These are phyloP conservation scores for Penicillium mononematosum DNA, from an alignment of 495 filamentous ascomycete species.

Conservation along the genomic window DNA sequence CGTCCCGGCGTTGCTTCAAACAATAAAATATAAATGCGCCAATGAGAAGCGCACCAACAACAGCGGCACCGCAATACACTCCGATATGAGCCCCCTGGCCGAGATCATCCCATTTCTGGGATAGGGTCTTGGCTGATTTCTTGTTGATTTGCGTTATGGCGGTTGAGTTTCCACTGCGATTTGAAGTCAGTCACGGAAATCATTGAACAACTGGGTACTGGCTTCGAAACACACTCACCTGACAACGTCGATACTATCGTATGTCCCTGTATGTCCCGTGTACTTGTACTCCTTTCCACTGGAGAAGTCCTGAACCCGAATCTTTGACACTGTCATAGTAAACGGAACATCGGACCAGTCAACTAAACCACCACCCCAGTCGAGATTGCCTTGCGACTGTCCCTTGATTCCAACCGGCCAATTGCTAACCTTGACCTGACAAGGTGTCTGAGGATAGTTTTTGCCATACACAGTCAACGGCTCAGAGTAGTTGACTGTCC, in stretches of 20 bases:
- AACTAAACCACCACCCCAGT: conserved; percentile 74
- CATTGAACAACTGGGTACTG: too few relatives aligned
- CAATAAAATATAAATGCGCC: conserved; percentile 17
- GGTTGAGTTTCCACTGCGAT: conserved; percentile 56
- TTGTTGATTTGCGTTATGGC: conserved; percentile 33
- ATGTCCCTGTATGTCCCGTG: conserved; percentile 29
- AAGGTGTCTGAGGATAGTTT: conserved; percentile 79
- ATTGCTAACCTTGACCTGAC: conserved; percentile 24
- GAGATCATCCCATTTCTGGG: conserved; percentile 59
- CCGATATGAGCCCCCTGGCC: conserved; percentile 46
- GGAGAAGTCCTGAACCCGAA: conserved; percentile 38
- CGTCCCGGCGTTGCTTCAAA: conserved; percentile 16
- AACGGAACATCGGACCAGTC: conserved; percentile 59
- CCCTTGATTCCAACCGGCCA: conserved; percentile 37
- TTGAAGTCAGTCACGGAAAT: conserved; percentile 35
- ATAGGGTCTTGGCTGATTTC: conserved; percentile 39
- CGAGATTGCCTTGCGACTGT: conserved; percentile 49
- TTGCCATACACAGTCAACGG: conserved; percentile 38
- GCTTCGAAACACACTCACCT: conserved; percentile 43
- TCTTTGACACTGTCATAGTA: conserved; percentile 60
- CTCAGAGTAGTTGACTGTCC: conserved; percentile 55
- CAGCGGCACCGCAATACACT: conserved; percentile 18
- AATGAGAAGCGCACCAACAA: conserved; percentile 9
- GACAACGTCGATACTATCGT: conserved; percentile 40
- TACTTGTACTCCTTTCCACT: conserved; percentile 39